phyloP scores from a whole-genome alignment of 176 grass and related monocot genomes.

The Carex scoparia region DNA sequence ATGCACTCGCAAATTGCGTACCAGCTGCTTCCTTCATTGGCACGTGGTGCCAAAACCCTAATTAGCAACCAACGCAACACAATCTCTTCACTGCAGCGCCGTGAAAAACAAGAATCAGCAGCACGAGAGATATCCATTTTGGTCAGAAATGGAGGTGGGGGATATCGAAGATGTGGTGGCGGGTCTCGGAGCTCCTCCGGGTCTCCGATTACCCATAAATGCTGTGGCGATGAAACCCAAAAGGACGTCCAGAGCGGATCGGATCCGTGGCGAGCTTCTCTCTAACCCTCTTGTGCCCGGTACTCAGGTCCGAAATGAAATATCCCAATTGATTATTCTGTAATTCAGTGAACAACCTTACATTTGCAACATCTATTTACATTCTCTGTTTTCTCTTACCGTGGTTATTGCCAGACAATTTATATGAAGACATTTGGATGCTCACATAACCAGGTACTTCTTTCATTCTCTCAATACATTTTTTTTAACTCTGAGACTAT shows the following conservation, averaged over 20 bases:
- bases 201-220: slow-evolving; percentile 55
- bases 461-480: neutral
- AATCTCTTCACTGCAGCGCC: neutral
- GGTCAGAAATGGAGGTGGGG: slow-evolving; percentile 59
- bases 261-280: slow-evolving; percentile 20
- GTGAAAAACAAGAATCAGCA: neutral
- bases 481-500: neutral
- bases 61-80: neutral
- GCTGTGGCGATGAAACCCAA: slow-evolving; percentile 65
- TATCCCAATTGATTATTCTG: neutral
- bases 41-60: slow-evolving; percentile 40
- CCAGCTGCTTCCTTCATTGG: neutral
- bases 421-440: slow-evolving; percentile 92
- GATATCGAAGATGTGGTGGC: slow-evolving; percentile 83
- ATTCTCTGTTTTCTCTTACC: neutral
- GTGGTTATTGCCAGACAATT: slow-evolving; percentile 47
- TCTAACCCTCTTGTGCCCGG: slow-evolving; percentile 54
- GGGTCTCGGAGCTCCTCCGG: slow-evolving; percentile 41
- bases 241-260: slow-evolving; percentile 41
- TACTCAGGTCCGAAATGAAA: slow-evolving; percentile 46
- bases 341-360: neutral
- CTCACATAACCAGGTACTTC: slow-evolving; percentile 85
- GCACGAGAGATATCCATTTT: slow-evolving; percentile 3
- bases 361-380: neutral
- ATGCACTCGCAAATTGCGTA: too few relatives aligned